Conservation (phyloP, 2,329 filamentous ascomycete genomes). For the Neonectria sp. region DNA sequence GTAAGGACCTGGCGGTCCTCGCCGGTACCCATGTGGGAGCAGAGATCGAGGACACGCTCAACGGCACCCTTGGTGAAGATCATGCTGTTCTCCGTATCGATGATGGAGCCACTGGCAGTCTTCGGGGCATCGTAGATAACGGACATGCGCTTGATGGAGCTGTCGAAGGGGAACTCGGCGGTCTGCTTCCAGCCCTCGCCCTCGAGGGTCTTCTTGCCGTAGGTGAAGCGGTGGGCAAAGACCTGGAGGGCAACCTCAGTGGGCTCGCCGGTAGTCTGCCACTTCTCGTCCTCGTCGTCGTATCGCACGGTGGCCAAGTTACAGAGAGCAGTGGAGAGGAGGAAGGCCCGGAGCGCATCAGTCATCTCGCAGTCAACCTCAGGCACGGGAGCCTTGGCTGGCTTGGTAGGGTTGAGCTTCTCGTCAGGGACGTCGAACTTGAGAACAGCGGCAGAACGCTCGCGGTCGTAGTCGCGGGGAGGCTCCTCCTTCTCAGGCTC, state of each 20-base stretch:
- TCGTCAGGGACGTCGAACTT: constrained; percentile 75
- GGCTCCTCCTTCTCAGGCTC: constrained; percentile 54
- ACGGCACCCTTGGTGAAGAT: constrained; percentile 76
- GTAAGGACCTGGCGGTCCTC: constrained; percentile 62
- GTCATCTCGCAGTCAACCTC: constrained; percentile 63
- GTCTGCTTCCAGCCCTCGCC: constrained; percentile 72
- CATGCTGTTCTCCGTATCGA: constrained; percentile 62
- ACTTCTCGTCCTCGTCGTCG: constrained; percentile 68
- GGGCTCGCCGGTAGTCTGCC: constrained; percentile 79
- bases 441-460: constrained; percentile 72
- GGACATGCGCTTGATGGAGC: constrained; percentile 84
- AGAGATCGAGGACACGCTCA: constrained; percentile 72
- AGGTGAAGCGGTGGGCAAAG: constrained; percentile 78
- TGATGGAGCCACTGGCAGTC: constrained; percentile 55
- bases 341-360: constrained; percentile 65
- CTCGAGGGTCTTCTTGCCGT: constrained; percentile 69
- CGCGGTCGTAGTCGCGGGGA: constrained; percentile 70
- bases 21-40: constrained; percentile 62
- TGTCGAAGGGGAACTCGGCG: constrained; percentile 85
- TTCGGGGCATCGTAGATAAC: constrained; percentile 75
- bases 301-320: constrained; percentile 74
- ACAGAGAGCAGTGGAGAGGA: constrained; percentile 73
- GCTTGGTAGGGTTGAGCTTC: constrained; percentile 60
- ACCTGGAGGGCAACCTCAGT: constrained; percentile 85
- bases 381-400: constrained; percentile 44